Evolutionary conservation across 257 asterid species (phyloP).

Genomic region (Ligustrum vulgare): DNA sequence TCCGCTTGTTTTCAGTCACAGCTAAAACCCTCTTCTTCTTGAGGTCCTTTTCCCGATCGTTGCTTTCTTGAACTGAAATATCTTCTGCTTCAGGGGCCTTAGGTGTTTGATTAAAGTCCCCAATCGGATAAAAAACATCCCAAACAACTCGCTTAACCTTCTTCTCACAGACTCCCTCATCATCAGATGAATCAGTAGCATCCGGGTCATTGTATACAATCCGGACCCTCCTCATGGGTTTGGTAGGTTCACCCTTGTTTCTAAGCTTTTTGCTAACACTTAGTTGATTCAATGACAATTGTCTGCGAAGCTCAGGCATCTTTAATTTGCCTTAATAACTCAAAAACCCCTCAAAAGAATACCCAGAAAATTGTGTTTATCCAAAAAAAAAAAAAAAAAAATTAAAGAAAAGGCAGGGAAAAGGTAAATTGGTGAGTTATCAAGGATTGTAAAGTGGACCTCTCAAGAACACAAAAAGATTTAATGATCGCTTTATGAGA

Average conservation of each 20-base stretch:
- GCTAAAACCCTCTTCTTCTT: slow-evolving; percentile 30
- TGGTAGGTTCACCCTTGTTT: slow-evolving; percentile 19
- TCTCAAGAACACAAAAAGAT: slow-evolving; percentile 71
- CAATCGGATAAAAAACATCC: slow-evolving; percentile 46
- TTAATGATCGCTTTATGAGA: slow-evolving; percentile 72
- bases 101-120: neutral
- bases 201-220: slow-evolving; percentile 72
- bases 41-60: slow-evolving; percentile 30
- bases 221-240: slow-evolving; percentile 48
- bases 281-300: slow-evolving; percentile 23
- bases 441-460: slow-evolving; percentile 42
- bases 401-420: slow-evolving; percentile 7
- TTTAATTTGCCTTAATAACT: slow-evolving; percentile 14
- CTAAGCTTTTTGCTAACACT: slow-evolving; percentile 28
- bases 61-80: slow-evolving; percentile 46
- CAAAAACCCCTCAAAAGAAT: slow-evolving; percentile 44
- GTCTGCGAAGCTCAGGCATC: slow-evolving; percentile 49
- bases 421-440: neutral
- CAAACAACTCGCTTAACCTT: slow-evolving; percentile 50
- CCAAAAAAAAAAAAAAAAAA: slow-evolving; percentile 25
- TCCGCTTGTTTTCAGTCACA: slow-evolving; percentile 16
- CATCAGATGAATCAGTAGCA: slow-evolving; percentile 91
- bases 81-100: slow-evolving; percentile 38
- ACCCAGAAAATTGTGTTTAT: slow-evolving; percentile 34
- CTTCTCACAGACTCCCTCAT: slow-evolving; percentile 39